Evolutionary conservation across 2,329 filamentous ascomycete species (phyloP), one percentile per base, ranked within the genome.

Genomic region (Fusarium verrucosum): DNA sequence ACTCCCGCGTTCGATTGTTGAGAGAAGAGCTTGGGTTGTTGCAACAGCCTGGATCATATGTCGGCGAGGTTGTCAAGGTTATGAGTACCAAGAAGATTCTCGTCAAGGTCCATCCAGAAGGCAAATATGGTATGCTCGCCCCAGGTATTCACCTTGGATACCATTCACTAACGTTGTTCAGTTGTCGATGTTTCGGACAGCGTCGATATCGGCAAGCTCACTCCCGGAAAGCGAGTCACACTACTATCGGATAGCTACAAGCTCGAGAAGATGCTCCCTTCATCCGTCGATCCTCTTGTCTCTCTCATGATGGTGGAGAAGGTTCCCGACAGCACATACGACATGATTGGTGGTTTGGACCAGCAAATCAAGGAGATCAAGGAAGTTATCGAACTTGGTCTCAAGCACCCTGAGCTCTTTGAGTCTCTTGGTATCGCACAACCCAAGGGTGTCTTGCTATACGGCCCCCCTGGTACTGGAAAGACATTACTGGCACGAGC

Each of bases 281-380:
- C 95, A 52, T 99, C 95, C 19, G 95, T 99, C 75, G 95, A 99
- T 76, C 95, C 95, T 33, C 90, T 99, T 57, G 95, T 99, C 55
- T 99, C 95, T 32, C 91, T 99, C 77, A 99, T 99, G 95, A 99
- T 99, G 95, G 95, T 99, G 49, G 95, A 99, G 78, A 99, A 99
- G 85, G 95, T 99, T 16, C 95, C 95, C 16, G 95, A 99, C 84
- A 97, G 93, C 82, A 99, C 95, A 76, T 99, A 99, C 84, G 95
- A 99, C 82, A 99, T 99, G 95, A 99, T 99, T 78, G 95, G 95
- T 81, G 95, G 95, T 70, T 83, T 99, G 63, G 95, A 99, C 77
- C 94, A 99, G 78, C 95, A 99, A 78, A 98, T 99, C 83, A 98
- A 99, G 83, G 95, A 99, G 78, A 99, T 99, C 85, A 99, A 99